Evolutionary conservation across 1,284 basidiomycete genomes (phyloP).

Genomic region (Neolentinus lepideus): DNA sequence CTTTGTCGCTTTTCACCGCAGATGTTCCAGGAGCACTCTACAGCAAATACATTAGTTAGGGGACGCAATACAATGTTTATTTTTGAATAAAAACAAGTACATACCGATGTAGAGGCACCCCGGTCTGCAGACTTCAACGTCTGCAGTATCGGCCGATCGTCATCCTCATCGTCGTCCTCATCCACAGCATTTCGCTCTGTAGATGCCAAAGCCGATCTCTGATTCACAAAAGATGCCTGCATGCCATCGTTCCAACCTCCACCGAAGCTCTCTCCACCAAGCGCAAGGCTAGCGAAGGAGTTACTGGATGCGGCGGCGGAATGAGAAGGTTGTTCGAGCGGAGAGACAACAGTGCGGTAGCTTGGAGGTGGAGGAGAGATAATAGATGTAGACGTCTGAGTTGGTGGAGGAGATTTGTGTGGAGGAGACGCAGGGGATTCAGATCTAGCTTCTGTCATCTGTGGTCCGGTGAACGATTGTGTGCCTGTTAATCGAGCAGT

Average conservation of each 20-base stretch:
- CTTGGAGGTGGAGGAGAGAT: not conserved
- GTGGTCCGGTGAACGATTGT: not conserved
- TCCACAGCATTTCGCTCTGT: conserved; percentile 20
- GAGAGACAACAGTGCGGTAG: not conserved
- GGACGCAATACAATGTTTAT: no score
- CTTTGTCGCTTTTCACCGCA: not conserved
- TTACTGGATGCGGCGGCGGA: conserved; percentile 25
- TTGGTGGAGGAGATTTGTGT: not conserved
- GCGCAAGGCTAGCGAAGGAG: conserved; percentile 50
- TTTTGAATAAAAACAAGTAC: not conserved
- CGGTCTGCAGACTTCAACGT: conserved; percentile 29
- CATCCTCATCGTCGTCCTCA: conserved; percentile 66
- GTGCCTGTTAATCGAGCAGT: not conserved
- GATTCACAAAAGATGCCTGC: conserved; percentile 18
- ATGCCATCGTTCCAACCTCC: conserved; percentile 46
- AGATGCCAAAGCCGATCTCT: conserved; percentile 8
- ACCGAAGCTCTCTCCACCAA: conserved; percentile 52
- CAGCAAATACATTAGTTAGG: no score
- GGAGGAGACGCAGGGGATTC: not conserved
- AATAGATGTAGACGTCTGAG: not conserved
- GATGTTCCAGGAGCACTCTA: no score
- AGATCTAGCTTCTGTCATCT: not conserved
- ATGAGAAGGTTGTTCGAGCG: not conserved
- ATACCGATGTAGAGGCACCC: conserved; percentile 21
- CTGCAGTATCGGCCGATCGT: conserved; percentile 66